Conservation (phyloP, 495 filamentous ascomycete species). For the Neurospora terricola region DNA sequence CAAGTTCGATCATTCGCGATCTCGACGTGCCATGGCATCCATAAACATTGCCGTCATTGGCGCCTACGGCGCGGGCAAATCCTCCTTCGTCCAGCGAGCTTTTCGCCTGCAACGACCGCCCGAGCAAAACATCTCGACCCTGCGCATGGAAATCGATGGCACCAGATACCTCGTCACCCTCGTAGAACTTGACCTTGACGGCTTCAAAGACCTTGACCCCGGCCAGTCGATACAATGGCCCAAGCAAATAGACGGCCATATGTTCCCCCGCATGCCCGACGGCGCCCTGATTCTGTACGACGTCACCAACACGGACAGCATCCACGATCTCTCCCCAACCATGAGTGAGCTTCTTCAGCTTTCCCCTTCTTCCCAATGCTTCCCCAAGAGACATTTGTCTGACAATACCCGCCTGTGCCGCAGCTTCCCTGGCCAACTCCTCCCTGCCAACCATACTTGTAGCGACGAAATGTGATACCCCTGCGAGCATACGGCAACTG, state of each 20-base stretch:
- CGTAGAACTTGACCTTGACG: slow-evolving; percentile 62
- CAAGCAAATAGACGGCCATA: slow-evolving; percentile 52
- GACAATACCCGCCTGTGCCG: slow-evolving; percentile 9
- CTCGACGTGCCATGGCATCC: slow-evolving; percentile 40
- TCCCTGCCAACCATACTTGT: slow-evolving; percentile 66
- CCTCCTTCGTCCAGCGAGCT: slow-evolving; percentile 75
- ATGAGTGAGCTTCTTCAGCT: slow-evolving; percentile 51
- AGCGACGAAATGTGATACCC: slow-evolving; percentile 74
- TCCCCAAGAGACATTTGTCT: background rate
- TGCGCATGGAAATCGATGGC: slow-evolving; percentile 71
- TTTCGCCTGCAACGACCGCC: slow-evolving; percentile 56
- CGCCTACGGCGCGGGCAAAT: slow-evolving; percentile 72
- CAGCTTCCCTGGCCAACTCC: slow-evolving; percentile 60
- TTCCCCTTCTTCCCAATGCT: background rate
- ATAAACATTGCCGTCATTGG: slow-evolving; percentile 86
- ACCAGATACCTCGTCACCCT: slow-evolving; percentile 68
- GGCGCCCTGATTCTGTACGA: slow-evolving; percentile 81
- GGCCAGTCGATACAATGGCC: slow-evolving; percentile 72
- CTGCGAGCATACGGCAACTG: slow-evolving; percentile 47
- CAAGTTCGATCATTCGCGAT: slow-evolving; percentile 13
- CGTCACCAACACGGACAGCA: slow-evolving; percentile 62
- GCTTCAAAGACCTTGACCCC: slow-evolving; percentile 52
- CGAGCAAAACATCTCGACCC: slow-evolving; percentile 42
- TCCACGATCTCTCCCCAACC: slow-evolving; percentile 54
- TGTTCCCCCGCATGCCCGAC: slow-evolving; percentile 59